Evolutionary conservation across 1,284 basidiomycete genomes (phyloP).

Genomic region (Austroboletus niveus): DNA sequence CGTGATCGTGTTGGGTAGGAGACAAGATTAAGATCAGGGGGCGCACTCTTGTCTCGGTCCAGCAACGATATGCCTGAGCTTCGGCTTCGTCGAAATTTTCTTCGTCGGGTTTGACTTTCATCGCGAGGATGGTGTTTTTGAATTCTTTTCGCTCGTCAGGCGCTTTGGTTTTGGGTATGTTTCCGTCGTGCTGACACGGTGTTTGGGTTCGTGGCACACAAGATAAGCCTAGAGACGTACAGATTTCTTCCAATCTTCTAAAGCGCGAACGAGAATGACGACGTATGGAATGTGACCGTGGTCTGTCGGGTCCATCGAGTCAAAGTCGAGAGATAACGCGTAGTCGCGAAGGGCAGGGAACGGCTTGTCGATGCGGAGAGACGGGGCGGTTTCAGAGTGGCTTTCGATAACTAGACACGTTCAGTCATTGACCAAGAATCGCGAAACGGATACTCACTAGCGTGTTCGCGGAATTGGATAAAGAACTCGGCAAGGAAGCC

Average conservation of each 20-base stretch:
- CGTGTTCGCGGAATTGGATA: conserved; percentile 84
- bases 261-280: conserved; percentile 79
- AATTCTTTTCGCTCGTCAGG: conserved; percentile 71
- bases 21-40: not conserved
- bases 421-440: conserved; percentile 7
- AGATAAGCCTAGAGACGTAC: conserved; percentile 40
- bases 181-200: conserved; percentile 56
- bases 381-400: conserved; percentile 83
- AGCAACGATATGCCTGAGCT: conserved; percentile 75
- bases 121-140: conserved; percentile 58
- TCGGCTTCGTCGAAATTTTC: conserved; percentile 97
- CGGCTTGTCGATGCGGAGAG: conserved; percentile 85
- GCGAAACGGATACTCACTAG: conserved; percentile 50
- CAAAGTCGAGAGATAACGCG: conserved; percentile 70
- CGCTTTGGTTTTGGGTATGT: conserved; percentile 52
- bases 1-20: not conserved
- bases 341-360: conserved; percentile 81
- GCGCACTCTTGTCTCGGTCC: conserved; percentile 57
- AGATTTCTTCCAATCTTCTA: conserved; percentile 76
- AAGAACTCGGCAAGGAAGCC: conserved; percentile 89
- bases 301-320: conserved; percentile 78
- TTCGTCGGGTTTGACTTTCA: conserved; percentile 77
- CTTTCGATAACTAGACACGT: conserved; percentile 78
- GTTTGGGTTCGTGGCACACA: not conserved
- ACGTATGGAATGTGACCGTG: conserved; percentile 88